Evolutionary conservation across 331 rosid genomes (phyloP).

Genomic region (Ulmus americana): DNA sequence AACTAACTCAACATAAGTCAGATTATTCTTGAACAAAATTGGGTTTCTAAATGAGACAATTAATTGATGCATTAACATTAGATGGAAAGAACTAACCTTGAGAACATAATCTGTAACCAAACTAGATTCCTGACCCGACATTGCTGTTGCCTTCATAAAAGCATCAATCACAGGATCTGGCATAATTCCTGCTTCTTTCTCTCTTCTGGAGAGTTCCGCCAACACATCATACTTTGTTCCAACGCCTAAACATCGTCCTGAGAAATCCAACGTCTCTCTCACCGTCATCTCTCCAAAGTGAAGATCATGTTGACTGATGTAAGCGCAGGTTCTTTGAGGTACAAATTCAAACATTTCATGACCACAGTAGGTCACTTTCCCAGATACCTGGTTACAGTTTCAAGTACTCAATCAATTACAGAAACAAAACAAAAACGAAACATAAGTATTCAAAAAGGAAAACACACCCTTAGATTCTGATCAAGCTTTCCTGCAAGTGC

Average conservation of each 20-base stretch:
- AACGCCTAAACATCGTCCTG: slow-evolving; percentile 42
- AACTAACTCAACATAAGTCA: neutral
- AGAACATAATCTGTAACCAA: slow-evolving; percentile 36
- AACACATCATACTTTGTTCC: slow-evolving; percentile 37
- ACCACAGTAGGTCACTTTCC: slow-evolving; percentile 44
- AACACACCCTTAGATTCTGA: slow-evolving; percentile 35
- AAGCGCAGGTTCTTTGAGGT: slow-evolving; percentile 45
- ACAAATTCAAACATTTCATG: slow-evolving; percentile 37
- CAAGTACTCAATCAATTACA: neutral
- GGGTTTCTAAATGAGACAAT: neutral
- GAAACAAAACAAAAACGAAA: neutral
- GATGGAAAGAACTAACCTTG: slow-evolving; percentile 20
- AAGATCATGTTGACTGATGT: slow-evolving; percentile 44
- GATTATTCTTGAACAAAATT: neutral
- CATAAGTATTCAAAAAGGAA: neutral
- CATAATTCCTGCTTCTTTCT: slow-evolving; percentile 41
- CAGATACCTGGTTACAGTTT: slow-evolving; percentile 25
- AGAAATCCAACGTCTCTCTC: slow-evolving; percentile 41
- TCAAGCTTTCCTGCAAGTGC: slow-evolving; percentile 45
- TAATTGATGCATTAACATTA: slow-evolving; percentile 6
- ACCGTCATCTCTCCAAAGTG: slow-evolving; percentile 49
- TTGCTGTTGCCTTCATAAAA: slow-evolving; percentile 39
- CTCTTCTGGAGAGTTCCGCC: slow-evolving; percentile 32
- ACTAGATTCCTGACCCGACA: slow-evolving; percentile 30
- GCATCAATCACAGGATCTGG: slow-evolving; percentile 38